A percentile compares a stretch with the other conserved stretches of the same genome.
Conservation (phyloP, 441 rosid genomes). For the Populus hybrid region DNA sequence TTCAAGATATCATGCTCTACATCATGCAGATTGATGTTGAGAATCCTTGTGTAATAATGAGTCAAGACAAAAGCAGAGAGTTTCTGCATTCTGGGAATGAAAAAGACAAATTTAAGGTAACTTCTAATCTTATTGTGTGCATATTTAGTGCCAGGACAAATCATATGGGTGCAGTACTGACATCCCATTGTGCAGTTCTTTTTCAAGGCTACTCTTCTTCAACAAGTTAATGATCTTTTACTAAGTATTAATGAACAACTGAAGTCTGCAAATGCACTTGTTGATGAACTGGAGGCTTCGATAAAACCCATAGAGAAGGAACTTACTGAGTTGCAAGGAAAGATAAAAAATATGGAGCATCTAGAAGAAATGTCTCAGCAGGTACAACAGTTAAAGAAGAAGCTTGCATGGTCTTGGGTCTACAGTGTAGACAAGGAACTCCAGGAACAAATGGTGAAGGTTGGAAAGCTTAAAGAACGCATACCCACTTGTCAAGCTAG, state of each 20-base stretch:
- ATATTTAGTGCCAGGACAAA: constrained; percentile 5
- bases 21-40: constrained; percentile 83
- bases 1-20: not conserved
- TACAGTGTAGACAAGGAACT: constrained; percentile 72
- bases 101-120: constrained; percentile 91
- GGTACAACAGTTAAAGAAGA: constrained; percentile 66
- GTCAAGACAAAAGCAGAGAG: constrained; percentile 98
- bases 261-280: constrained; percentile 51
- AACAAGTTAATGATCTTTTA: constrained; percentile 84
- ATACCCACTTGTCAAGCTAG: constrained; percentile 79
- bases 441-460: constrained; percentile 42
- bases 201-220: constrained; percentile 94
- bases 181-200: constrained; percentile 57
- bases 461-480: constrained; percentile 69
- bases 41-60: constrained; percentile 97
- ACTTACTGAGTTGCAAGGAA: constrained; percentile 58
- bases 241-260: constrained; percentile 47
- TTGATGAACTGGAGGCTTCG: constrained; percentile 60
- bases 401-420: constrained; percentile 97
- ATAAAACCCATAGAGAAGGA: constrained; percentile 76
- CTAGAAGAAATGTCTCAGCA: constrained; percentile 70
- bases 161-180: constrained; percentile 29
- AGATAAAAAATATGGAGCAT: constrained; percentile 81
- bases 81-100: constrained; percentile 94
- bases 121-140: constrained; percentile 2